phyloP scores from a whole-genome alignment of 129 eudicot genomes.

The Flaveria robusta region DNA sequence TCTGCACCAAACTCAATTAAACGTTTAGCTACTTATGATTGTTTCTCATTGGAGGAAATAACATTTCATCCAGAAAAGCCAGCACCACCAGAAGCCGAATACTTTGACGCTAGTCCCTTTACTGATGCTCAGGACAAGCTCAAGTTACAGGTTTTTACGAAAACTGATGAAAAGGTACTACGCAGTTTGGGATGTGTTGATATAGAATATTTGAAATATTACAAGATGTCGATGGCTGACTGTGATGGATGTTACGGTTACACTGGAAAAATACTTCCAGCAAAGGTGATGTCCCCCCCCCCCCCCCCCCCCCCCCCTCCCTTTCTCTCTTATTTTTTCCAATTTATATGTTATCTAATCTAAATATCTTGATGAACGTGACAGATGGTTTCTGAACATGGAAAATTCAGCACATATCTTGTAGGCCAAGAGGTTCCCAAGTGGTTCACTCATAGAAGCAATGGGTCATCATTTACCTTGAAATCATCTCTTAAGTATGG shows the following conservation, averaged over 20 bases:
- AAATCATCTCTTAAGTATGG: not conserved
- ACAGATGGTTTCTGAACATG: constrained; percentile 24
- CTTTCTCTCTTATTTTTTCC: not conserved
- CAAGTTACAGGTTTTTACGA: not conserved
- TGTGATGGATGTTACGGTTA: not conserved
- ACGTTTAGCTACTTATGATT: not conserved
- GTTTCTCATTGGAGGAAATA: not conserved
- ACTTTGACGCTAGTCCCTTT: not conserved
- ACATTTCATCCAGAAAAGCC: constrained; percentile 21
- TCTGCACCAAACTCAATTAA: constrained; percentile 3
- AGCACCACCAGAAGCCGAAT: not conserved
- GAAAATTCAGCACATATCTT: constrained; percentile 32
- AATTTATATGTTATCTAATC: not conserved
- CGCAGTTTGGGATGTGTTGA: constrained; percentile 19
- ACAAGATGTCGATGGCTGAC: not conserved
- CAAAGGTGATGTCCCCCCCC: too few species aligned
- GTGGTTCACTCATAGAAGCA: constrained; percentile 20
- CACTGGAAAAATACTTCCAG: not conserved
- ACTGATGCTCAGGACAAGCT: constrained; percentile 20
- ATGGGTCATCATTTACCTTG: constrained; percentile 14
- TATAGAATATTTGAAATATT: not conserved
- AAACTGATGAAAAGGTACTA: constrained; percentile 15
- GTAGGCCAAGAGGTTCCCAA: constrained; percentile 27
- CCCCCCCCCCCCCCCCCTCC: too few species aligned
- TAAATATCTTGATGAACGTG: not conserved